Evolutionary conservation across 495 filamentous ascomycete species (phyloP).

Genomic region (Cairneyella variabilis): DNA sequence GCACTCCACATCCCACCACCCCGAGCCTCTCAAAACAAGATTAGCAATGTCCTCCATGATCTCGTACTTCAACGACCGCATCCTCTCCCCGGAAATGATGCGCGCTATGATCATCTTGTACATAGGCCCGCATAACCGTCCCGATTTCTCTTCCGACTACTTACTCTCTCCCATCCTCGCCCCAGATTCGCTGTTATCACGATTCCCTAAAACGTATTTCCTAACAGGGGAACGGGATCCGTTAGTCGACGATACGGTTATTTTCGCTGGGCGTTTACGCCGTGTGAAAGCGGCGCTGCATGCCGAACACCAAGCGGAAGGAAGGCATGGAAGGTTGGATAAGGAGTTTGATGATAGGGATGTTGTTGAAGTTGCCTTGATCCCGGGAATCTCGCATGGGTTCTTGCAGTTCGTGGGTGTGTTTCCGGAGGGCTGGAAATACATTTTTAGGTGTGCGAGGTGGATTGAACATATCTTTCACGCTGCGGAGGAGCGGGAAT

Average conservation of each 20-base stretch:
- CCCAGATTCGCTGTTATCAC: conserved; percentile 73
- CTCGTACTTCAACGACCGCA: conserved; percentile 94
- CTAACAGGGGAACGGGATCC: conserved; percentile 94
- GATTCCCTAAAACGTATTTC: conserved; percentile 89
- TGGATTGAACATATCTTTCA: conserved; percentile 78
- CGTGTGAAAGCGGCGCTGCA: conserved; percentile 70
- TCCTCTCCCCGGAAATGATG: conserved; percentile 97
- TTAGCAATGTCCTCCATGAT: conserved; percentile 94
- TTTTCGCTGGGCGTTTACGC: conserved; percentile 84
- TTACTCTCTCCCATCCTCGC: conserved; percentile 85
- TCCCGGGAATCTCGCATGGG: conserved; percentile 87
- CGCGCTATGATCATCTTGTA: conserved; percentile 98
- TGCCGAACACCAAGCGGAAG: conserved; percentile 19
- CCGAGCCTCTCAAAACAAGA: conserved; percentile 73
- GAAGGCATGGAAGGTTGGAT: conserved; percentile 18
- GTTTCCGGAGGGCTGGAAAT: conserved; percentile 81
- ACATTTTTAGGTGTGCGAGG: conserved; percentile 65
- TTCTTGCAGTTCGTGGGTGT: conserved; percentile 86
- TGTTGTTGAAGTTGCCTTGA: conserved; percentile 73
- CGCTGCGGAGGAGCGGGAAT: conserved; percentile 37
- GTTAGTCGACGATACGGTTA: conserved; percentile 91
- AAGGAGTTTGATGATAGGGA: conserved; percentile 69
- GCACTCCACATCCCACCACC: conserved; percentile 40
- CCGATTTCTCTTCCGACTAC: conserved; percentile 89
- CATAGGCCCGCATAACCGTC: conserved; percentile 86